phyloP scores from a whole-genome alignment of 345 rosid species.

The Citrus reticulata region DNA sequence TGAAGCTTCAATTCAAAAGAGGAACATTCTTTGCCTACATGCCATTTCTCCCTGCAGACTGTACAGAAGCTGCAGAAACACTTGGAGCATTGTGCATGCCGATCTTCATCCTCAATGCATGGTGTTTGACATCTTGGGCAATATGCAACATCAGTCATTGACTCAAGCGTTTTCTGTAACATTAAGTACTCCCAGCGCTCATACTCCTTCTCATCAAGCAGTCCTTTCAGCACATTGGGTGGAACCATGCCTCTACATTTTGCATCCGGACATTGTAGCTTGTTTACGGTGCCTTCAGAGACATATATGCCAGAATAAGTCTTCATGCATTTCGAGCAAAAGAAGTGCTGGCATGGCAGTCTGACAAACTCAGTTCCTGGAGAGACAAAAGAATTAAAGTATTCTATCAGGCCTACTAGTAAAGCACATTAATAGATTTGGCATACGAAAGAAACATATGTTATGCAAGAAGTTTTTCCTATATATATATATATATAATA shows the following conservation, averaged over 20 bases:
- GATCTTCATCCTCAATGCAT: constrained; percentile 83
- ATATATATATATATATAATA: no score
- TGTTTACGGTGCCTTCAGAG: constrained; percentile 71
- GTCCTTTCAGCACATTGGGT: constrained; percentile 56
- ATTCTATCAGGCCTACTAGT: not conserved
- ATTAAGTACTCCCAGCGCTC: constrained; percentile 72
- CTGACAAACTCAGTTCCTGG: constrained; percentile 65
- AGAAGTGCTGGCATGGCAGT: constrained; percentile 83
- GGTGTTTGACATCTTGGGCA: constrained; percentile 90
- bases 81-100: constrained; percentile 76
- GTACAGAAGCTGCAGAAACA: constrained; percentile 87
- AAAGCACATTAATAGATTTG: no score
- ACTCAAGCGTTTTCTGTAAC: constrained; percentile 75
- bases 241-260: constrained; percentile 70
- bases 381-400: not conserved
- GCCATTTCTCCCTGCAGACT: constrained; percentile 67
- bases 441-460: no score
- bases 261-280: constrained; percentile 66
- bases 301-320: constrained; percentile 60
- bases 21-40: constrained; percentile 57
- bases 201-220: constrained; percentile 62
- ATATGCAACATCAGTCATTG: constrained; percentile 69
- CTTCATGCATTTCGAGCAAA: constrained; percentile 73
- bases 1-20: constrained; percentile 63
- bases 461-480: no score